Evolutionary conservation across 768 basidiomycete genomes (phyloP), one percentile per base, ranked within the genome.

Genomic region (Cystobasidium onofrii): DNA sequence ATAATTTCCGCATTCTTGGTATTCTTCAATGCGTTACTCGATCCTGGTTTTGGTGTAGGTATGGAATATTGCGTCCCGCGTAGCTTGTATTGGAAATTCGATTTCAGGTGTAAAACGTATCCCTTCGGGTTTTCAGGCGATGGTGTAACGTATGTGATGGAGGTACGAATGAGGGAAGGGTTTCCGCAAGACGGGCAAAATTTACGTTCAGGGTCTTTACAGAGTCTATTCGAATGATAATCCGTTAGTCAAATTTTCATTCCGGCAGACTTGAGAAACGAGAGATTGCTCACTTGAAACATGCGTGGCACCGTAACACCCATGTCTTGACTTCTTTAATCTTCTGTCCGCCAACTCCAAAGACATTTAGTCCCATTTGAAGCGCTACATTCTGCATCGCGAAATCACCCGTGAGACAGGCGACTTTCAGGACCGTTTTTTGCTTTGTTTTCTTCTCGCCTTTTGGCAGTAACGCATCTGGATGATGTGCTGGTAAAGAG

Each of bases 101-200:
- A 85, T 83, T 94, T 97, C 64, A 99, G 87, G 83, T 99, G 95
- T 2, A 99, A 85, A 80, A 91, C 87, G 85, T 94, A 87, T 17
- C 78, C 87, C 83, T 79, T 78, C 20, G 78, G 76, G 75, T 78
- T n/a, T 84, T 81, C 44, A 85, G 82, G 76, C 27, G 76, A 73
- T 29, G 76, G 76, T 9, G 66, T 62, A 23, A 78, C 75, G 73
- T 77, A 85, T 1, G 95, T 95, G 31, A 97, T 91, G 1, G 93
- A 94, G 1, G 91, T 89, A 74, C 96, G 89, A 63, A 96, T 81
- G 17, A 99, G 85, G 0, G 95, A 90, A 0, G 92, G 86, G 70
- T 92, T 94, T 52, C 96, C 96, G 79, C 96, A 99, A 12, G 93
- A 91, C 0, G 96, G 95, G 80, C 96, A 99, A 84, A 99, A 99